Evolutionary conservation across 2,329 filamentous ascomycete species (phyloP), one percentile per base, ranked within the genome.

Genomic region (Plenodomus biglobosus): DNA sequence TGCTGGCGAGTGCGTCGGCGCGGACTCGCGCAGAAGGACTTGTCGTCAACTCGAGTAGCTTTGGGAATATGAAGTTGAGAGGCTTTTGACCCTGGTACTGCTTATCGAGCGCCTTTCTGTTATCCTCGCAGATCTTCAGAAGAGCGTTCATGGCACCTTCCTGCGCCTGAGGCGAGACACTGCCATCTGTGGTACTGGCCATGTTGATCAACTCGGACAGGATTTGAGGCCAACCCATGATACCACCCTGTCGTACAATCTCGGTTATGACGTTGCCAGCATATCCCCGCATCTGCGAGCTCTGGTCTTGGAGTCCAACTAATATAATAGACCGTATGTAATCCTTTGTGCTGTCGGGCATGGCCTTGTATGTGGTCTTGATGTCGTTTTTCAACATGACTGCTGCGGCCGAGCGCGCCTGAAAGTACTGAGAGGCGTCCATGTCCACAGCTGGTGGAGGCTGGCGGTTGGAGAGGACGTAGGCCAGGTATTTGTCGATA

Each of bases 301-400:
- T 88, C 55, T 82, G 80, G 73, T 99, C 94, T 70, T 91, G 88
- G 45, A 99, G 80, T 13, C 87, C 87, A 51, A 87, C 73, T 46
- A 95, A 82, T 11, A 95, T 83, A 27, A 88, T 85, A 42, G 88
- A 83, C 71, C 89, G 90, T 70, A 97, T 84, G 66, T 95, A 86
- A 22, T 79, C 75, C 59, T 95, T 78, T 68, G 86, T 92, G 35
- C 79, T 71, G 42, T 88, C 85, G 44, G 90, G 81, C 53, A 96
- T 90, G 47, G 83, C 78, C 69, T 87, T 88, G 78, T 88, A 92
- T 36, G 84, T 80, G 40, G 82, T 75, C 67, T 84, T 87, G 70
- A 97, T 82, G 68, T 95, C 91, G 74, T 96, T 97, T 77, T 97
- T 99, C 58, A 99, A 81, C 84, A 96, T 94, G 66, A 97, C 85